Evolutionary conservation across 805 yeast genomes (phyloP).

Genomic region (Candida palmyrensis): DNA sequence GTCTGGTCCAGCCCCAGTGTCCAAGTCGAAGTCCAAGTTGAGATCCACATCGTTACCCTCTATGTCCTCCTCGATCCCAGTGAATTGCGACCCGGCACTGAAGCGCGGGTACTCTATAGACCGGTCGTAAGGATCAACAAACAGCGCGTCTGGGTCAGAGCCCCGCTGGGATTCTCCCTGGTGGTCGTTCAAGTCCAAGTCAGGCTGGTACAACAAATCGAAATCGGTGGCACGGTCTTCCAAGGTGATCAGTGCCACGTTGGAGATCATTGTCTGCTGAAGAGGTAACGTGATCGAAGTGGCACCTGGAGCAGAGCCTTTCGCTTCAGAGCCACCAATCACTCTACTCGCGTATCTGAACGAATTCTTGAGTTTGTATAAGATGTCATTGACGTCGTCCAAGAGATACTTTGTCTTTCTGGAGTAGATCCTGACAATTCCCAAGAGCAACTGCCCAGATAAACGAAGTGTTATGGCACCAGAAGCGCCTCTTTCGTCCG

Average conservation of each 20-base stretch:
- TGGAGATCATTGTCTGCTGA: constrained; percentile 55
- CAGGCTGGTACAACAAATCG: constrained; percentile 67
- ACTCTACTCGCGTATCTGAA: constrained; percentile 43
- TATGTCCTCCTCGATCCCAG: constrained; percentile 19
- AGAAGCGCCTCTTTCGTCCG: no score
- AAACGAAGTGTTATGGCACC: constrained; percentile 73
- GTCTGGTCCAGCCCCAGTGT: constrained; percentile 16
- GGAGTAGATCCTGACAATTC: constrained; percentile 82
- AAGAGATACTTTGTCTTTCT: constrained; percentile 76
- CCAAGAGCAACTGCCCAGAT: constrained; percentile 81
- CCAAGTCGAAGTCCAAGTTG: constrained; percentile 46
- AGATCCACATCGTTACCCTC: constrained; percentile 38
- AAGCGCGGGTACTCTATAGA: constrained; percentile 69
- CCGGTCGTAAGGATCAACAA: constrained; percentile 42
- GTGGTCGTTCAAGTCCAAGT: constrained; percentile 33
- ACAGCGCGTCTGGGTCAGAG: constrained; percentile 6
- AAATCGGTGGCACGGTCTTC: constrained; percentile 76
- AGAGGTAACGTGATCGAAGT: constrained; percentile 29
- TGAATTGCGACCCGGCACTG: constrained; percentile 24
- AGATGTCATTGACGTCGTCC: constrained; percentile 78
- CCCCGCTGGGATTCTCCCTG: background rate
- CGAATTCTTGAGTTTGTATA: constrained; percentile 64
- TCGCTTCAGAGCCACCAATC: constrained; percentile 11
- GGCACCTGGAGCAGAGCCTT: constrained; percentile 4
- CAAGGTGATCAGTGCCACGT: constrained; percentile 55